Base-by-base conservation (phyloP, 768 basidiomycete species). In the Podaxis sp. region DNA sequence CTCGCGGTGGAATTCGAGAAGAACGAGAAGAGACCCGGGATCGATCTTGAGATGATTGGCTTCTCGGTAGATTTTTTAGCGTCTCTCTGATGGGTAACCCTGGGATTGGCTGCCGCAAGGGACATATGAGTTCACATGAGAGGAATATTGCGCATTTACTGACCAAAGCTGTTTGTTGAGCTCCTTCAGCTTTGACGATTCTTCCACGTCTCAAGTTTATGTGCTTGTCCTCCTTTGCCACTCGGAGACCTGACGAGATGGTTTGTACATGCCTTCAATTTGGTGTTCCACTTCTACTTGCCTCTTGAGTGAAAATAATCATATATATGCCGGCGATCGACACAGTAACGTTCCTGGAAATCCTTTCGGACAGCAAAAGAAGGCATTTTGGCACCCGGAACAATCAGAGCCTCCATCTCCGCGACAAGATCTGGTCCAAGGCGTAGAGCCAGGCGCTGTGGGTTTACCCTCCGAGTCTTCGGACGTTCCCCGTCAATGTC, bases 351-450 rank as follows among this genome's bases (percentile, higher is more conserved):
- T 69, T 86, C 82, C 73, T 91, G 89, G 38, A 91, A 83, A 64
- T 85, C 87, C 65, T 87, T 87, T 61, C 89, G 82, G 57, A 87
- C 77, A 7, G 84, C 79, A 68, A 90, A 92, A 9, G 85, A 82
- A 6, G 90, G 90, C 90, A 92, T 92, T 69, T 90, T 88, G 48
- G 84, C 86, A 46, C 90, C 90, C 9, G 88, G 86, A 55, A 80
- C 72, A 49, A 92, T 87, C 61, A 84, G 76, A n/a, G 83, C 84
- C 68, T 92, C 87, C 77, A 92, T 83, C 70, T 92, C 89, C 44
- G 82, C 80, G 24, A 90, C 85, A 33, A 90, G 80, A 33, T 86
- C 83, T 13, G 87, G 84, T 48, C 84, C 86, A 51, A 90, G 81
- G 17, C 88, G 82, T 54, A 81, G 72, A n/a, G 89, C 88, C 40